Conservation (phyloP, 2,329 filamentous ascomycete species). For the Ceratocystis destructans region DNA sequence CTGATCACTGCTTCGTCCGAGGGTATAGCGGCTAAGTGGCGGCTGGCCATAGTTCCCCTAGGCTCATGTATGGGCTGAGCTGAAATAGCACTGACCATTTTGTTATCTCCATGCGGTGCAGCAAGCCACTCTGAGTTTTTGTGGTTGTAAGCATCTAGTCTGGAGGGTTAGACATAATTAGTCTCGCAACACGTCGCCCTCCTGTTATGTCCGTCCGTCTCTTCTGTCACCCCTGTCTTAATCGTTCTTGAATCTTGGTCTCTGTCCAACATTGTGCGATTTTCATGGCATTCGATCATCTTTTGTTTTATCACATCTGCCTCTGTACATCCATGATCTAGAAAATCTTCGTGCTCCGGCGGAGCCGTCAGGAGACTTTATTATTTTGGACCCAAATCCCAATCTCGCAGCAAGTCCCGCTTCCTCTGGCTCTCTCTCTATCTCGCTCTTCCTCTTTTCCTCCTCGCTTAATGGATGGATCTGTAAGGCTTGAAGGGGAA, state of each 20-base stretch:
- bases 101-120: not conserved
- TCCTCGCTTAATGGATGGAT: not conserved
- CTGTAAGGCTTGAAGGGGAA: not conserved
- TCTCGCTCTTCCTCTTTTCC: not conserved
- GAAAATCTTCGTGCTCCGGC: not conserved
- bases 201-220: not conserved
- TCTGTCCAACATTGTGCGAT: not conserved
- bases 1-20: constrained; percentile 3
- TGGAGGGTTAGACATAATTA: not conserved
- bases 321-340: not conserved
- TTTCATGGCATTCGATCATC: not conserved
- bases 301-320: not conserved
- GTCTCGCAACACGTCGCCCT: not conserved
- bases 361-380: not conserved
- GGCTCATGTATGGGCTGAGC: not conserved
- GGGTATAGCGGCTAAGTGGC: constrained; percentile 1
- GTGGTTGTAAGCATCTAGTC: not conserved
- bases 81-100: not conserved
- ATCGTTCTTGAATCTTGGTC: not conserved
- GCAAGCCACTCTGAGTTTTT: not conserved
- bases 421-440: not conserved
- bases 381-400: not conserved
- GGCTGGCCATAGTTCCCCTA: not conserved
- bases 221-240: not conserved
- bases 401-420: constrained; percentile 2